Evolutionary conservation across 306 rosid species (phyloP), one percentile per base, ranked within the genome.

Genomic region (Begonia peltatifolia): DNA sequence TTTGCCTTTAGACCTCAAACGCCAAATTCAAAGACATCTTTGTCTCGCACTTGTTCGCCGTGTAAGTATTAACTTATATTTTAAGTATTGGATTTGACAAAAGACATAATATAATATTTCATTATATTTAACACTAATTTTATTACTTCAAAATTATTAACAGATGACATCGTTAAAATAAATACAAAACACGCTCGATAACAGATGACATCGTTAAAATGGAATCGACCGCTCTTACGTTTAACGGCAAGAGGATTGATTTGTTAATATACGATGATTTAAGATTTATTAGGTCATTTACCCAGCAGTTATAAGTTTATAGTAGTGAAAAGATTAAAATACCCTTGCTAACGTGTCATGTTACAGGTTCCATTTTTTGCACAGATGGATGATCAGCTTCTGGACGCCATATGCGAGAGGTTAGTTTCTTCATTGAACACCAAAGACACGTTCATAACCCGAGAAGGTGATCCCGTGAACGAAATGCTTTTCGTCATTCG

Each of bases 371-470:
- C 87, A 0, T 90, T 83, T 38, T 90, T 90, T 5, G 94, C 82
- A 2, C 92, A 80, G 72, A 90, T 90, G 97, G 95, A 90, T 43
- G 77, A 72, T 53, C 94, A 85, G 12, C 87, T 90, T 30, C 71
- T 90, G 8, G 95, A 85, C 13, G 97, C 97, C 22, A 90, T 85
- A 69, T 90, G 95, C 13, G 94, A 90, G 69, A 84, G 97, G 2
- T 82, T 90, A 0, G 83, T 83, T 14, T 67, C 92, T 12, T 90
- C 95, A 12, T 55, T 90, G 55, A 83, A 80, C 52, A 83, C 94
- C 7, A 83, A 82, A 60, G 74, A 65, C 47, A 80, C 94, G 0
- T 67, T 69, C 71, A 44, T 90, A 0, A 59, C 62, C 12, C 48
- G 94, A 9, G 97, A 90, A 63, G 97, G 87, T 12, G 95, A 85